Evolutionary conservation across 2,329 filamentous ascomycete species (phyloP).

Genomic region (Cordyceps javanica): DNA sequence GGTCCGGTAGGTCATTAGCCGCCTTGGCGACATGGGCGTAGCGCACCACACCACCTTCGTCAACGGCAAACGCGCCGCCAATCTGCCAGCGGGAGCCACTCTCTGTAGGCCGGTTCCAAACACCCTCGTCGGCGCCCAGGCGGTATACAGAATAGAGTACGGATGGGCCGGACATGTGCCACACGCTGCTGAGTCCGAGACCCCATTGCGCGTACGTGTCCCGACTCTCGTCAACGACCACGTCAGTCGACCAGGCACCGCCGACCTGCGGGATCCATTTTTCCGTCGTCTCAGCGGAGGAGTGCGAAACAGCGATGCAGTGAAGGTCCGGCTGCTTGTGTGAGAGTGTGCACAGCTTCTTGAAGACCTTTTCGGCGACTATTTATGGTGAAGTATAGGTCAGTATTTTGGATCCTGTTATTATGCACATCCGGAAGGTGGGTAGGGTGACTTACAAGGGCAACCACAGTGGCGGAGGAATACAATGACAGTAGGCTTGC

Average conservation of each 20-base stretch:
- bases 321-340: slow-evolving; percentile 41
- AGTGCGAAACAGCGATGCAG: slow-evolving; percentile 60
- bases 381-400: neutral
- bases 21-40: slow-evolving; percentile 26
- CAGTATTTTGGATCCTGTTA: neutral
- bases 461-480: slow-evolving; percentile 71
- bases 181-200: slow-evolving; percentile 52
- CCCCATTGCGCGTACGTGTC: slow-evolving; percentile 61
- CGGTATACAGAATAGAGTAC: slow-evolving; percentile 50
- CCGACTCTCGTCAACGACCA: slow-evolving; percentile 56
- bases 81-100: slow-evolving; percentile 65
- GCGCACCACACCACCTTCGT: slow-evolving; percentile 24
- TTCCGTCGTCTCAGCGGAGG: slow-evolving; percentile 44
- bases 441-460: slow-evolving; percentile 50
- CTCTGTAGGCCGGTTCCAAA: slow-evolving; percentile 60
- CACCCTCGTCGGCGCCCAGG: slow-evolving; percentile 55
- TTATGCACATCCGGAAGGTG: neutral
- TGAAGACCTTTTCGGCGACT: slow-evolving; percentile 66
- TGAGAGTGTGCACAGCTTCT: slow-evolving; percentile 46
- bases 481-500: slow-evolving; percentile 54
- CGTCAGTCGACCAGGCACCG: slow-evolving; percentile 49
- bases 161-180: slow-evolving; percentile 56
- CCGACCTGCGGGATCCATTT: slow-evolving; percentile 51
- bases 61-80: slow-evolving; percentile 54
- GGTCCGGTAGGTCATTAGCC: slow-evolving; percentile 27